Percentiles rank a stretch among this genome's conserved stretches.
Evolutionary conservation across 805 yeast species (phyloP).

Genomic region (Wickerhamiella bombiphila): DNA sequence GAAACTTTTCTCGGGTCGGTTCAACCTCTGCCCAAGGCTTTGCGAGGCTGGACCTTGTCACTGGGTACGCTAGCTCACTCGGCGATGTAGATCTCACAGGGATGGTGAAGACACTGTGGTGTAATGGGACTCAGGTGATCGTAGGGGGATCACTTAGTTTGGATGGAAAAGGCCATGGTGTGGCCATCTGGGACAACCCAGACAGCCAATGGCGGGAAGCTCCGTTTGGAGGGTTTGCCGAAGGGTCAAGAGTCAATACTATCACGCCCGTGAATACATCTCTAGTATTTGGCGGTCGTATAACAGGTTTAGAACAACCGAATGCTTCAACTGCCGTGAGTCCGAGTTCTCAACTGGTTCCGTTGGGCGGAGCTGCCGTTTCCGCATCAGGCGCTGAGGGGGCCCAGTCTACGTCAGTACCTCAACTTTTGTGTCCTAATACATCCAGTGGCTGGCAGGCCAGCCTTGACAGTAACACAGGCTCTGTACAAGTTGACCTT

Average conservation of each 20-base stretch:
- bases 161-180: slow-evolving; percentile 33
- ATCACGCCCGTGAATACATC: slow-evolving; percentile 35
- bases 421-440: slow-evolving; percentile 43
- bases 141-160: slow-evolving; percentile 67
- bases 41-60: slow-evolving; percentile 5
- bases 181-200: slow-evolving; percentile 45
- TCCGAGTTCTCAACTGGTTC: slow-evolving; percentile 12
- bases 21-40: slow-evolving; percentile 9
- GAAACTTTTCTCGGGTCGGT: slow-evolving; percentile 11
- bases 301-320: slow-evolving; percentile 29
- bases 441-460: slow-evolving; percentile 12
- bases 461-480: slow-evolving; percentile 8
- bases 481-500: slow-evolving; percentile 11
- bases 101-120: slow-evolving; percentile 29
- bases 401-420: slow-evolving; percentile 9
- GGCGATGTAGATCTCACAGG: slow-evolving; percentile 7
- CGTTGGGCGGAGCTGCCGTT: slow-evolving; percentile 10
- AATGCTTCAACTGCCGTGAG: not conserved
- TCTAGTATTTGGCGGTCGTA: slow-evolving; percentile 69
- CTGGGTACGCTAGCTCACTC: slow-evolving; percentile 6
- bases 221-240: slow-evolving; percentile 66
- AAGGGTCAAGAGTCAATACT: slow-evolving; percentile 42
- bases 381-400: slow-evolving; percentile 8
- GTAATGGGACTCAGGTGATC: slow-evolving; percentile 42
- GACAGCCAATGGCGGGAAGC: slow-evolving; percentile 31